Percentiles rank a stretch among this genome's conserved stretches.
Conservation (phyloP, 257 asterid genomes). For the Oldenlandia corymbosa region DNA sequence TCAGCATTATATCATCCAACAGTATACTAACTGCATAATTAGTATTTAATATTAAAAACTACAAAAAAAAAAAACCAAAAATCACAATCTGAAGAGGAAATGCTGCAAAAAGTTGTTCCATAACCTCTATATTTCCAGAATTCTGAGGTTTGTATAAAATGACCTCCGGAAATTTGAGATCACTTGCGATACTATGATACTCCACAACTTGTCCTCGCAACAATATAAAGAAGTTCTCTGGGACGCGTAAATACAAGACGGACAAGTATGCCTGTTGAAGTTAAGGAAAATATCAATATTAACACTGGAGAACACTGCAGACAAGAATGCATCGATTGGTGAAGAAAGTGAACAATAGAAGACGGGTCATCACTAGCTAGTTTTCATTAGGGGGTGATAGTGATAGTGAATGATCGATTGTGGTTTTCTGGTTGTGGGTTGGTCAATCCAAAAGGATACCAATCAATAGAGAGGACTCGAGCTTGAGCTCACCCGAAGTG, state of each 20-base stretch:
- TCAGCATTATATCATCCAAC: too few species aligned
- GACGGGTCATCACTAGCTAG: too few species aligned
- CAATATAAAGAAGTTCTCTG: slow-evolving; percentile 48
- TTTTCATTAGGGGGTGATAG: too few species aligned
- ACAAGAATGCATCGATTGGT: background rate
- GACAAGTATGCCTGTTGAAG: slow-evolving; percentile 78
- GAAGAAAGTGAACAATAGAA: background rate
- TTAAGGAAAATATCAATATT: slow-evolving; percentile 21
- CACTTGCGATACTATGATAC: slow-evolving; percentile 65
- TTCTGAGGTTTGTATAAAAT: slow-evolving; percentile 69
- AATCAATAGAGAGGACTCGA: background rate
- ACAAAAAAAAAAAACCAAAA: background rate
- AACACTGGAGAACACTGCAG: background rate
- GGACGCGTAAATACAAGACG: slow-evolving; percentile 57
- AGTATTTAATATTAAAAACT: background rate
- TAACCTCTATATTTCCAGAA: slow-evolving; percentile 43
- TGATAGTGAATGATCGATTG: too few species aligned
- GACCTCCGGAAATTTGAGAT: slow-evolving; percentile 72
- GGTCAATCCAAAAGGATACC: background rate
- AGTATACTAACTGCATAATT: background rate
- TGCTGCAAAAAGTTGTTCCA: background rate
- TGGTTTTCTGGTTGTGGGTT: too few species aligned
- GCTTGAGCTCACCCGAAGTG: slow-evolving; percentile 70
- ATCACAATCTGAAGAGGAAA: background rate
- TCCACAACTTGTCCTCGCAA: slow-evolving; percentile 65